Evolutionary conservation across 2,329 filamentous ascomycete genomes (phyloP).

Genomic region (Verticillium albo-atrum): DNA sequence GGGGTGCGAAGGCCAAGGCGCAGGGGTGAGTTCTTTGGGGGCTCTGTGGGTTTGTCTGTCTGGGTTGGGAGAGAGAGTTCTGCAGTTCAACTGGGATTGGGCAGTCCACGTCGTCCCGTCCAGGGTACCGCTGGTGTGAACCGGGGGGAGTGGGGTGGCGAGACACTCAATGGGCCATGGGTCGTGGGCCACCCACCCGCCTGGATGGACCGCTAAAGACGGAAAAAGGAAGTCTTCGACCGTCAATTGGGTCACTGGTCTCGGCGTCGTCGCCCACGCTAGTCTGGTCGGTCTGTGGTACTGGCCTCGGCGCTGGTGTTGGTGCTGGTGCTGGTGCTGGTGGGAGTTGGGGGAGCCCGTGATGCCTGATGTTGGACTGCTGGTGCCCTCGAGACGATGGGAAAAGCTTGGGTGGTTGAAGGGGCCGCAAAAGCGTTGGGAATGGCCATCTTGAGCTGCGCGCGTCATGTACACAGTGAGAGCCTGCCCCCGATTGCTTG

Average conservation of each 20-base stretch:
- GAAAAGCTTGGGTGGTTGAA: too few species aligned
- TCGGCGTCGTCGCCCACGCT: conserved; percentile 3
- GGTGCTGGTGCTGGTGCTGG: too few species aligned
- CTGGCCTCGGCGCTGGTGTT: conserved; percentile 10
- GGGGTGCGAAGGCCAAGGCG: neutral
- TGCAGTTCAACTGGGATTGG: neutral
- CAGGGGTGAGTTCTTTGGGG: neutral
- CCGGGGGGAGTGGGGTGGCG: neutral
- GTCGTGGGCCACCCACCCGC: conserved; percentile 7
- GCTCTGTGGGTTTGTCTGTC: too few species aligned
- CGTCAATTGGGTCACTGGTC: conserved; percentile 10
- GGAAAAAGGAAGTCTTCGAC: conserved; percentile 12
- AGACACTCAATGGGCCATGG: neutral
- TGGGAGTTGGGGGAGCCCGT: too few species aligned
- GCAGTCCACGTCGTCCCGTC: neutral
- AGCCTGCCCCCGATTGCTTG: too few species aligned
- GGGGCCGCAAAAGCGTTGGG: too few species aligned
- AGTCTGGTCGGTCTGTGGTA: conserved; percentile 6
- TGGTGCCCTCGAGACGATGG: too few species aligned
- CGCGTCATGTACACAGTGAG: too few species aligned
- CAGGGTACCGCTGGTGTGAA: neutral
- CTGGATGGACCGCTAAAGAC: conserved; percentile 13
- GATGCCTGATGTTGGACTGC: too few species aligned
- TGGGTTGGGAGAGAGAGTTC: neutral
- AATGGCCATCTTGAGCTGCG: too few species aligned